Evolutionary conservation across 306 rosid species (phyloP).

Genomic region (Sophora flavescens): DNA sequence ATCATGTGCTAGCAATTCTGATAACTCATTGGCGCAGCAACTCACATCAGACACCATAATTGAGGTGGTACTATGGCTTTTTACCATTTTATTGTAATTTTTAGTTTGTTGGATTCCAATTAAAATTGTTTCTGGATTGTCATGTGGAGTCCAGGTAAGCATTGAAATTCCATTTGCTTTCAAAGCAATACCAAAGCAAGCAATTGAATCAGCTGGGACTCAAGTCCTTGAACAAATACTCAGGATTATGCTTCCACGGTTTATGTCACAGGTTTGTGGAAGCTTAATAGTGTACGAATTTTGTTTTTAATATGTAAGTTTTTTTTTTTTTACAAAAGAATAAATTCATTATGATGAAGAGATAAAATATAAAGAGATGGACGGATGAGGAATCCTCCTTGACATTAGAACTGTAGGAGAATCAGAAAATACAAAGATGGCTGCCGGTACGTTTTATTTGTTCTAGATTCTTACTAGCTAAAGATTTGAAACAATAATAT

Average conservation of each 20-base stretch:
- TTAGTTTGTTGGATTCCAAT: constrained; percentile 5
- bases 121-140: constrained; percentile 32
- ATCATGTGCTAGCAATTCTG: constrained; percentile 65
- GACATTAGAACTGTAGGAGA: too few relatives aligned
- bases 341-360: constrained; percentile 1
- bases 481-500: too few relatives aligned
- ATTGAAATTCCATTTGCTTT: constrained; percentile 88
- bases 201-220: constrained; percentile 90
- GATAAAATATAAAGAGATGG: neutral
- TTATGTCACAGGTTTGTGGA: constrained; percentile 82
- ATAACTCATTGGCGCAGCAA: constrained; percentile 59
- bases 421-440: too few relatives aligned
- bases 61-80: constrained; percentile 63
- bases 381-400: neutral
- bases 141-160: constrained; percentile 69
- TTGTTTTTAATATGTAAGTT: constrained; percentile 4
- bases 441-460: too few relatives aligned
- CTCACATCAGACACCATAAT: constrained; percentile 87
- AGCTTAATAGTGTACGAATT: constrained; percentile 2
- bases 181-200: constrained; percentile 78
- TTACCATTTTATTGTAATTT: constrained; percentile 18
- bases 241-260: constrained; percentile 91
- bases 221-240: constrained; percentile 95
- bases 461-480: too few relatives aligned
- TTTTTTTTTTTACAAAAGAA: neutral